Conservation (phyloP, 768 basidiomycete genomes). For the Lentinus tigrinus region DNA sequence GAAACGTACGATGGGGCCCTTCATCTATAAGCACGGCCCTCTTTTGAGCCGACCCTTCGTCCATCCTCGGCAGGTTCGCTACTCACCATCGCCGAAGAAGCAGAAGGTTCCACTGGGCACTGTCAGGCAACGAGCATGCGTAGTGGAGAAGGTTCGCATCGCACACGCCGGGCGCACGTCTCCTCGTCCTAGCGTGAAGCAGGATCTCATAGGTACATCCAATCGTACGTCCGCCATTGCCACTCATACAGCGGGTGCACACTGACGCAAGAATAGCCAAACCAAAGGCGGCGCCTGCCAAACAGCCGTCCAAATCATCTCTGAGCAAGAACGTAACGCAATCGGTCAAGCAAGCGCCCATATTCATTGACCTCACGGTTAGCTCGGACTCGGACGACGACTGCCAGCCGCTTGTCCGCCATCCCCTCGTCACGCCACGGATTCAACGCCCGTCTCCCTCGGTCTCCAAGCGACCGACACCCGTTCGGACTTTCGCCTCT, state of each 20-base stretch:
- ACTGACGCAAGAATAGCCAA: neutral
- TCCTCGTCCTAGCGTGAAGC: constrained; percentile 1
- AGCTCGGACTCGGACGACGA: constrained; percentile 16
- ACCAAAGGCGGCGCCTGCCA: neutral
- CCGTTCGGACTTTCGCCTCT: neutral
- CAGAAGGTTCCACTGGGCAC: constrained; percentile 69
- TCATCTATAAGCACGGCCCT: neutral
- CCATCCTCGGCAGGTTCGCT: constrained; percentile 12
- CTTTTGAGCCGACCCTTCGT: neutral
- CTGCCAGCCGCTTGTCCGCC: neutral
- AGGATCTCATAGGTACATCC: neutral
- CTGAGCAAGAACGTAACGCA: neutral
- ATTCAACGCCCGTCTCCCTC: constrained; percentile 1
- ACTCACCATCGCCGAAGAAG: constrained; percentile 39
- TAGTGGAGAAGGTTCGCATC: neutral
- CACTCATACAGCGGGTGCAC: neutral
- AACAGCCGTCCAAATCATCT: neutral
- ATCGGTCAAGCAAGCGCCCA: constrained; percentile 5
- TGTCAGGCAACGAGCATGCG: neutral
- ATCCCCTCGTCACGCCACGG: constrained; percentile 15
- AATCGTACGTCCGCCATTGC: constrained; percentile 1
- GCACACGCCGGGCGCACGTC: neutral
- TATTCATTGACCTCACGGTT: constrained; percentile 19
- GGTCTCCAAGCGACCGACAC: constrained; percentile 9
- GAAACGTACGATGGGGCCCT: neutral